Evolutionary conservation across 768 basidiomycete species (phyloP).

Genomic region (Boletus edulis): DNA sequence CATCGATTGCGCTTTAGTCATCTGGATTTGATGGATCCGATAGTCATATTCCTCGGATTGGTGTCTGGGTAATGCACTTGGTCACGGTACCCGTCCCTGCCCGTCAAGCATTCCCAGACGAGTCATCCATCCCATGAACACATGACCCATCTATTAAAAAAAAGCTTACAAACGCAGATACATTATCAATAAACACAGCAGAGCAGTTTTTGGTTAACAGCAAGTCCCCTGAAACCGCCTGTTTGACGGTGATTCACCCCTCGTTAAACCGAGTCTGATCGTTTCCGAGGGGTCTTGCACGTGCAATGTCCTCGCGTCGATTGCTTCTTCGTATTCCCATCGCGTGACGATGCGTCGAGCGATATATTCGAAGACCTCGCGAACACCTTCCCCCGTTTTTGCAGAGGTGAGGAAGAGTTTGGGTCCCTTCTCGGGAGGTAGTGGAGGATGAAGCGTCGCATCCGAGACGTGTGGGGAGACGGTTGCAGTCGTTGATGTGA

Average conservation of each 20-base stretch:
- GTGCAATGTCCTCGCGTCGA: constrained; percentile 45
- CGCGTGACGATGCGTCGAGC: constrained; percentile 56
- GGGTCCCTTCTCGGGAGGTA: constrained; percentile 49
- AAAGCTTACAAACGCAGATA: neutral
- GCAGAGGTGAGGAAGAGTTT: constrained; percentile 75
- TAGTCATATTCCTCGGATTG: neutral
- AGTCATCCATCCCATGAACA: too few species aligned
- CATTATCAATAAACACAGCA: constrained; percentile 22
- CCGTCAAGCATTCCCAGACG: neutral
- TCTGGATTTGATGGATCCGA: neutral
- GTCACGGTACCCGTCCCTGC: neutral
- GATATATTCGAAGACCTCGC: constrained; percentile 76
- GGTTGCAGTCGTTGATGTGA: constrained; percentile 17
- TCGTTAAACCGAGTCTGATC: constrained; percentile 33
- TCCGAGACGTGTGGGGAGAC: constrained; percentile 9
- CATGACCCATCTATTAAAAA: too few species aligned
- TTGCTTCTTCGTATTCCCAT: constrained; percentile 66
- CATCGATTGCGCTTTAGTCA: too few species aligned
- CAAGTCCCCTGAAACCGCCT: constrained; percentile 13
- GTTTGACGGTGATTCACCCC: constrained; percentile 1
- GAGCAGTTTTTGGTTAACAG: constrained; percentile 10
- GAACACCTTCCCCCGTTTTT: constrained; percentile 72
- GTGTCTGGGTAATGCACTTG: neutral
- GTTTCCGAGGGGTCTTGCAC: constrained; percentile 38
- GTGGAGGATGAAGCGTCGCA: constrained; percentile 10